phyloP scores from a whole-genome alignment of 352 stramenopile species.

The Globisporangium camurandrum region DNA sequence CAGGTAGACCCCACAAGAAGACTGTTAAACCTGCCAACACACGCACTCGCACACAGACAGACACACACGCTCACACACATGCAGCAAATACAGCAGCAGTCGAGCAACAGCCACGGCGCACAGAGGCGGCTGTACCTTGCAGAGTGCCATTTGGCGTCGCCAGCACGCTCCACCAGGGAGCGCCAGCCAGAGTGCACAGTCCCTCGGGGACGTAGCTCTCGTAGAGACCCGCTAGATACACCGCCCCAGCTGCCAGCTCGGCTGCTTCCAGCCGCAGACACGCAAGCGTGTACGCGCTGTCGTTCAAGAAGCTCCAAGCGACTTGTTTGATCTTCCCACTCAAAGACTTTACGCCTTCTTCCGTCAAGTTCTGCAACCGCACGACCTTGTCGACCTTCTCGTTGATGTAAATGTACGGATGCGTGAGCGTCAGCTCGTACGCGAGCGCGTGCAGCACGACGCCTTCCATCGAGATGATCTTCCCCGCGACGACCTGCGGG shows the following conservation, averaged over 20 bases:
- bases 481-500: constrained; percentile 47
- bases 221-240: constrained; percentile 80
- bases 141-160: constrained; percentile 61
- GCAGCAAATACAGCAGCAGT: not conserved
- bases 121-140: constrained; percentile 57
- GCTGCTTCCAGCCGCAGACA: constrained; percentile 68
- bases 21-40: constrained; percentile 49
- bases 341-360: constrained; percentile 42
- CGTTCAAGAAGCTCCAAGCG: constrained; percentile 86
- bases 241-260: constrained; percentile 67
- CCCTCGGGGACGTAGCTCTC: constrained; percentile 69
- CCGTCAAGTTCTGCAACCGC: constrained; percentile 43
- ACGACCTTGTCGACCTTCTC: constrained; percentile 83
- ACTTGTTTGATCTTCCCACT: constrained; percentile 81
- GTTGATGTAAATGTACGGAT: constrained; percentile 86
- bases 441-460: constrained; percentile 72
- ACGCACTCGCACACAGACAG: constrained; percentile 19
- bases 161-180: constrained; percentile 70
- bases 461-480: constrained; percentile 82
- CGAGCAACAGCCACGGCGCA: constrained; percentile 1
- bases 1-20: constrained; percentile 48
- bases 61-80: not conserved
- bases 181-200: constrained; percentile 39
- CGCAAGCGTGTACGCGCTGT: constrained; percentile 79
- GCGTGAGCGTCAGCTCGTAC: constrained; percentile 79